Base-by-base conservation (phyloP, 176 grass and related monocot species). In the Paspalum notatum region DNA sequence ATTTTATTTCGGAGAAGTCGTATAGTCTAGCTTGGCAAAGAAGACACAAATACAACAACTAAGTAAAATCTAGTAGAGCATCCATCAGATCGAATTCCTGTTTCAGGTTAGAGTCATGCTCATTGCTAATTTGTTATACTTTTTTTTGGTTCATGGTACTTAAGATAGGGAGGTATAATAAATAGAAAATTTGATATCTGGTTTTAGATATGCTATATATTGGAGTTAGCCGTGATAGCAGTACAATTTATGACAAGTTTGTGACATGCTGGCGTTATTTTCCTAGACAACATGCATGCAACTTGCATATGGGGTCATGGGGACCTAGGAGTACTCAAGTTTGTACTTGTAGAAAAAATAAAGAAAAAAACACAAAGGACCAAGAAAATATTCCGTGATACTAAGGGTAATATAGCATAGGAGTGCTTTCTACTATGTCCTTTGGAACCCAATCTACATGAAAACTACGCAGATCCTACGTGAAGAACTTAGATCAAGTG, bases 401-500 rank as follows among this genome's bases (percentile, higher is more conserved):
- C 26, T 74, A 37, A 60, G 27, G 21, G 20, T 68, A 60, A 55
- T 45, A 89, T 13, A 40, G 18, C 40, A 75, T 5, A 72, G n/a
- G 47, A 49, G 16, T 61, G 24, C 14, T 26, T 40, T 39, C 12
- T 42, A 25, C 25, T n/a, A 50, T 46, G 16, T 4, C 42, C 17
- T 71, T 46, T 65, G 55, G 12, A 27, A 32, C 32, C 3, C 32
- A 32, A 38, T 43, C 81, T 85, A 89, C 71, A 68, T 48, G 72
- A 89, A 82, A 89, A 89, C 82, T 89, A 89, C 15, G 72, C 65
- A 89, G 71, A 89, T 85, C 87, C 87, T 17, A 72, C 75, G 79
- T 82, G 48, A 70, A 22, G 16, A n/a, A 52, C 49, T 72, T 49
- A 66, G 58, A 65, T 75, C 70, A 42, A 56, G 40, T n/a, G 22